A percentile compares a stretch with the other conserved stretches of the same genome.
These are phyloP conservation scores for Cicer yamashitae DNA, from an alignment of 306 rosid species.

Conservation along the genomic window DNA sequence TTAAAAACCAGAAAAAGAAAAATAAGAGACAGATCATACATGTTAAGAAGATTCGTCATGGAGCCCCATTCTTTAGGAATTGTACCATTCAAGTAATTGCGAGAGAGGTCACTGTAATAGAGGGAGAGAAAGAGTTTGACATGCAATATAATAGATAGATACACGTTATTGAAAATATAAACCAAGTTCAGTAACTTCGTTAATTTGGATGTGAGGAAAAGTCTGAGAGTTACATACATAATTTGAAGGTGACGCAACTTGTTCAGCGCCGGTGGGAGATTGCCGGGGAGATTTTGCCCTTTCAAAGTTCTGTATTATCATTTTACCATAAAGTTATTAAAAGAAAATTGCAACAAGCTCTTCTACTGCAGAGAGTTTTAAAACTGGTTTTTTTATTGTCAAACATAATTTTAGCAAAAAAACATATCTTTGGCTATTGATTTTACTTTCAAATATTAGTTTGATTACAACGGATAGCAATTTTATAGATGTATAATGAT, in stretches of 20 bases:
- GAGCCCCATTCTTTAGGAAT: constrained; percentile 71
- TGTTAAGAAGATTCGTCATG: constrained; percentile 30
- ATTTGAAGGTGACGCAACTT: constrained; percentile 54
- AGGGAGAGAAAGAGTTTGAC: not conserved
- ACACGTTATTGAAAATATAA: not conserved
- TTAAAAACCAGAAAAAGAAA: not conserved
- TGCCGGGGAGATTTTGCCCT: constrained; percentile 55
- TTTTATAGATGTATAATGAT: not conserved
- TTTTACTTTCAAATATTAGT: too few species aligned
- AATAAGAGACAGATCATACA: constrained; percentile 45
- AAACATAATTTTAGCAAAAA: not conserved
- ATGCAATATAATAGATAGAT: constrained; percentile 5
- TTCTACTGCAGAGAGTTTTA: not conserved
- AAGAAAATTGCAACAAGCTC: not conserved
- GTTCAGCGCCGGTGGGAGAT: constrained; percentile 52
- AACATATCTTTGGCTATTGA: not conserved
- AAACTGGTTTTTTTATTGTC: not conserved
- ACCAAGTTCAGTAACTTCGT: not conserved
- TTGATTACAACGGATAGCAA: not conserved
- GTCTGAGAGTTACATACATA: constrained; percentile 48
- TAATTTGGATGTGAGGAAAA: not conserved
- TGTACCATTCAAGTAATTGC: constrained; percentile 63
- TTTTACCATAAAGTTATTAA: not conserved
- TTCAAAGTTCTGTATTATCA: constrained; percentile 44
- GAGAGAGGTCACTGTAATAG: constrained; percentile 53